Evolutionary conservation across 2,329 filamentous ascomycete genomes (phyloP), one percentile per base, ranked within the genome.

Genomic region (Anisogramma anomala): DNA sequence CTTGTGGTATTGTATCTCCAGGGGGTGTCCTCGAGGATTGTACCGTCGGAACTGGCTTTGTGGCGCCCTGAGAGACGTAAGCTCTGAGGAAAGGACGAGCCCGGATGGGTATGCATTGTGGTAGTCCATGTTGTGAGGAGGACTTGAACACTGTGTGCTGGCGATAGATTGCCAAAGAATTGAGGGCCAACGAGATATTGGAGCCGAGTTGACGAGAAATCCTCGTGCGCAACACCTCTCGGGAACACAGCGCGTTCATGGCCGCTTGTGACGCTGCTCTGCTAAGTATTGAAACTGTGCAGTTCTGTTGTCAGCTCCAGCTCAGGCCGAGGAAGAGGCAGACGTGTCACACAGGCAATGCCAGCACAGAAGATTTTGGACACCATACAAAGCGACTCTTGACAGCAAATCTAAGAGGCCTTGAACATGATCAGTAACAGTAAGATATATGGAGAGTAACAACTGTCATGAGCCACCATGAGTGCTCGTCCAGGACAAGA

Each of bases 1-100:
- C 41, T 23, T 10, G 32, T 46, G 32, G 51, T 37, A 19, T 20
- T 15, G 7, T 2, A 11, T 28, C 23, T 19, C 32, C 5, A 6
- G 32, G 13, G 6, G 17, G n/a, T n/a, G 22, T n/a, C 23, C 14
- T 3, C 36, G 30, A 13, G n/a, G 34, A 10, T 8, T 28, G n/a
- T 28, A 33, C 32, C 18, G 23, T 10, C 15, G 44, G 19, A 18
- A 25, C 22, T n/a, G 31, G 11, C 17, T 28, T 44, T 8, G 34
- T 9, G 5, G 13, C 31, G 6, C 33, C 15, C 20, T 20, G 26
- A 13, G 41, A 40, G 22, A 34, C 11, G 36, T 25, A 38, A 23
- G 33, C 28, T 41, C 41, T 44, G 9, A 23, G 22, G 14, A 5
- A 11, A 15, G 17, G 15, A 7, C 25, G 30, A n/a, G 25, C 14